Evolutionary conservation across 495 filamentous ascomycete species (phyloP).

Genomic region (Penicillium roqueforti): DNA sequence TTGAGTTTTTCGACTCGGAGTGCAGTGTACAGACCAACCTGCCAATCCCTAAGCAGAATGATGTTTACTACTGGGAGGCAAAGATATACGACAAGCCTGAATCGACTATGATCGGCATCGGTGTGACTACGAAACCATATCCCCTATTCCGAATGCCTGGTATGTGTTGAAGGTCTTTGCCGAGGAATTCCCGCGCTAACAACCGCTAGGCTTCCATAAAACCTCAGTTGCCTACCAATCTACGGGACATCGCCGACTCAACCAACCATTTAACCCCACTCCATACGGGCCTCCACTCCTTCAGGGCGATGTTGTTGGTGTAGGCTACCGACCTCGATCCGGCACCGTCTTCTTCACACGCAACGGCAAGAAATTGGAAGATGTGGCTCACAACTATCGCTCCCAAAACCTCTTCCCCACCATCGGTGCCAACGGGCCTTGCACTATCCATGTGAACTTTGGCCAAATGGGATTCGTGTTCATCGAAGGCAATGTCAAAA

Average conservation of each 20-base stretch:
- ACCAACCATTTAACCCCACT: slow-evolving; percentile 79
- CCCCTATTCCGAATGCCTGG: slow-evolving; percentile 91
- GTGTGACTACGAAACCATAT: slow-evolving; percentile 94
- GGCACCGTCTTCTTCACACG: slow-evolving; percentile 97
- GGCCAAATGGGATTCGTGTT: slow-evolving; percentile 97
- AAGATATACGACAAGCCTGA: slow-evolving; percentile 98
- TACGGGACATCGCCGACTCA: slow-evolving; percentile 77
- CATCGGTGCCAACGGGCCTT: slow-evolving; percentile 88
- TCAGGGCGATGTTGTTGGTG: slow-evolving; percentile 93
- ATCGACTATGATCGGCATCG: slow-evolving; percentile 75
- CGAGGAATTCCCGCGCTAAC: slow-evolving; percentile 17
- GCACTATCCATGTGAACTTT: slow-evolving; percentile 92
- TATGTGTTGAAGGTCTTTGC: slow-evolving; percentile 36
- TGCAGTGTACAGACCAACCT: slow-evolving; percentile 97
- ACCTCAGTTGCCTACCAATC: slow-evolving; percentile 87
- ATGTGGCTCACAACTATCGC: slow-evolving; percentile 89
- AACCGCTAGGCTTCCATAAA: slow-evolving; percentile 73
- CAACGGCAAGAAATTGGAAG: slow-evolving; percentile 95
- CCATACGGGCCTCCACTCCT: slow-evolving; percentile 77
- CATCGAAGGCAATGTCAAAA: slow-evolving; percentile 98
- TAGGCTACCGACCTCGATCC: slow-evolving; percentile 90
- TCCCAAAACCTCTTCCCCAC: slow-evolving; percentile 96
- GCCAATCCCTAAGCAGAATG: slow-evolving; percentile 96
- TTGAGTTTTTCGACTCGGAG: slow-evolving; percentile 97
- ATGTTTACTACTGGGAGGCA: slow-evolving; percentile 99